Conservation (phyloP, 768 basidiomycete species). For the Trametopsis cervina region DNA sequence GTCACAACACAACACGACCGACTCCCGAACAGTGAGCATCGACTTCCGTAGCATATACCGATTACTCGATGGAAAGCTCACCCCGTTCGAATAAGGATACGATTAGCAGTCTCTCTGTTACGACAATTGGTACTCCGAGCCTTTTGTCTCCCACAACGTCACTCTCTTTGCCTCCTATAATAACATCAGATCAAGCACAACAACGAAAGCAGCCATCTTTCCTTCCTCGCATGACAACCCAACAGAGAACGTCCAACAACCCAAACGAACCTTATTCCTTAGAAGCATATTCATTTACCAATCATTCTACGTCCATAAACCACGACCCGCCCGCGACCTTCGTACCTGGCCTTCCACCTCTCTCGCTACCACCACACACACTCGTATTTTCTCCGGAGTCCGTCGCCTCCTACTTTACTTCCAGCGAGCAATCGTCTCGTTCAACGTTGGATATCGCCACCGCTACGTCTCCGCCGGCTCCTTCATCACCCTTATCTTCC, state of each 20-base stretch:
- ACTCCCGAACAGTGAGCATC: not conserved
- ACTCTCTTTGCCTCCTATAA: not conserved
- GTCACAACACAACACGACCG: too few relatives aligned
- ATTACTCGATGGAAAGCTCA: too few relatives aligned
- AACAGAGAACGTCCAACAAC: not conserved
- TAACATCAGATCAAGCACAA: not conserved
- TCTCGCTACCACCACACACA: constrained; percentile 10
- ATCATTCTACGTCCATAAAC: not conserved
- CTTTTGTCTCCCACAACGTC: not conserved
- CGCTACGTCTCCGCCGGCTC: not conserved
- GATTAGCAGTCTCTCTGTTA: not conserved
- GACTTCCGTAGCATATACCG: too few relatives aligned
- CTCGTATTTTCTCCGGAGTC: constrained; percentile 11
- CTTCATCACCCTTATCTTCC: not conserved
- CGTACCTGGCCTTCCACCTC: constrained; percentile 12
- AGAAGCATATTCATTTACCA: not conserved
- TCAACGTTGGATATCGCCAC: not conserved
- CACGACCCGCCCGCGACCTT: constrained; percentile 7
- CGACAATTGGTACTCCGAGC: constrained; percentile 8
- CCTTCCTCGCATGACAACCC: not conserved
- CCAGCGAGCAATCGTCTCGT: constrained; percentile 2
- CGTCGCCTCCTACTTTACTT: constrained; percentile 8
- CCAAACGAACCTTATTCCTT: not conserved
- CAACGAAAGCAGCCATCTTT: not conserved
- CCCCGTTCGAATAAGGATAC: not conserved